Evolutionary conservation across 2,329 filamentous ascomycete species (phyloP).

Genomic region (Phialocephala sp.): DNA sequence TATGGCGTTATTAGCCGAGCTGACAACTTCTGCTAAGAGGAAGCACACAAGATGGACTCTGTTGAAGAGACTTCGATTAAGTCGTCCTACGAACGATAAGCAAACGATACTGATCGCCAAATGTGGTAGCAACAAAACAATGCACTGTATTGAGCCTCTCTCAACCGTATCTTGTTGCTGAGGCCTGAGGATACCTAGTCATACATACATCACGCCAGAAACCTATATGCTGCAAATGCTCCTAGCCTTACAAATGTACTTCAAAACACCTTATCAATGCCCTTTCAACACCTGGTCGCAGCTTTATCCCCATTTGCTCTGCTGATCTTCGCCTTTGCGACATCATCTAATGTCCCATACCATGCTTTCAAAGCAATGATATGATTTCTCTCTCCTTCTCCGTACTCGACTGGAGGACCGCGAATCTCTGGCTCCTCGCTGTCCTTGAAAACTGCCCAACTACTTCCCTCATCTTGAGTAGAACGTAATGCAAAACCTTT

Average conservation of each 20-base stretch:
- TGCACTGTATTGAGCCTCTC: slow-evolving; percentile 4
- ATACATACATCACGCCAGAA: slow-evolving; percentile 1
- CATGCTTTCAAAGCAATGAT: slow-evolving; percentile 56
- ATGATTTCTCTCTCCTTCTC: slow-evolving; percentile 55
- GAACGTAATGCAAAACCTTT: slow-evolving; percentile 58
- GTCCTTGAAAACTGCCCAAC: slow-evolving; percentile 66
- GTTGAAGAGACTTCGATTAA: not conserved
- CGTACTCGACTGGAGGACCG: slow-evolving; percentile 64
- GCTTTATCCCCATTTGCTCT: slow-evolving; percentile 49
- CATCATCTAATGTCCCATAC: slow-evolving; percentile 51
- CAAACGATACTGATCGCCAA: not conserved
- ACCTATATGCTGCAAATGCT: slow-evolving; percentile 11
- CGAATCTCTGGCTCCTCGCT: slow-evolving; percentile 54
- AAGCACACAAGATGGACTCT: not conserved
- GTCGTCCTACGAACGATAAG: not conserved
- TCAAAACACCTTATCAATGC: slow-evolving; percentile 10
- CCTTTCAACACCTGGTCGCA: slow-evolving; percentile 10
- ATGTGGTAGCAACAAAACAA: not conserved
- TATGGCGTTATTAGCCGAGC: slow-evolving; percentile 13
- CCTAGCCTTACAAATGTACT: slow-evolving; percentile 1
- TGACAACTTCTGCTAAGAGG: slow-evolving; percentile 12
- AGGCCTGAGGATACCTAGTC: not conserved
- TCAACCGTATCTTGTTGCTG: not conserved
- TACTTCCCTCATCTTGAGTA: slow-evolving; percentile 57
- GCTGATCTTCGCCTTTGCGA: slow-evolving; percentile 53